Evolutionary conservation across 495 filamentous ascomycete genomes (phyloP).

Genomic region (Aspergillus carlsbadensis): DNA sequence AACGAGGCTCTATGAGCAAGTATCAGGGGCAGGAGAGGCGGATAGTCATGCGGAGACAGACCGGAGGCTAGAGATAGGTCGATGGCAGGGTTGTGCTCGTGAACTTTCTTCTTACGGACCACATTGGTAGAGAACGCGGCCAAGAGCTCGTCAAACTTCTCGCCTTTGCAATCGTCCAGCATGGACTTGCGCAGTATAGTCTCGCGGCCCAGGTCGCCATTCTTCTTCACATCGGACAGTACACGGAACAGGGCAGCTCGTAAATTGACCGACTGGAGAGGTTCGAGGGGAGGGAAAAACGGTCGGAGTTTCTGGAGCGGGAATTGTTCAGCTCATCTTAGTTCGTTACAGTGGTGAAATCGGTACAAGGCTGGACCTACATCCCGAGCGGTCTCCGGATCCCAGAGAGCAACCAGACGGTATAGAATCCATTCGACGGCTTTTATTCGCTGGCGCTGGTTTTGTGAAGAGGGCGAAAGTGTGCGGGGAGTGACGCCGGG

Average conservation of each 20-base stretch:
- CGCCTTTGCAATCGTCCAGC: constrained; percentile 88
- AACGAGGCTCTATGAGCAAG: constrained; percentile 72
- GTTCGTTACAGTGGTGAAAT: constrained; percentile 3
- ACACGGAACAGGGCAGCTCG: constrained; percentile 78
- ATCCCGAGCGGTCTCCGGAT: constrained; percentile 67
- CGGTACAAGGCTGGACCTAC: constrained; percentile 34
- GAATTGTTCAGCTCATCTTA: constrained; percentile 16
- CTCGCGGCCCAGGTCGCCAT: constrained; percentile 75
- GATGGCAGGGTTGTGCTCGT: constrained; percentile 46
- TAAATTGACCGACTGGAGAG: constrained; percentile 84
- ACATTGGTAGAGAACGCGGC: constrained; percentile 77
- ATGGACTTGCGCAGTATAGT: constrained; percentile 80
- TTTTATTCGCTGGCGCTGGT: constrained; percentile 75
- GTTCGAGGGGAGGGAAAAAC: constrained; percentile 84
- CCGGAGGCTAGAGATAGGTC: constrained; percentile 60
- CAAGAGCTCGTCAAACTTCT: constrained; percentile 76
- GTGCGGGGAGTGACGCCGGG: constrained; percentile 63
- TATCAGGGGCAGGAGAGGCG: constrained; percentile 62
- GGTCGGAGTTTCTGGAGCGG: constrained; percentile 72
- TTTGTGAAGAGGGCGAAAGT: constrained; percentile 66
- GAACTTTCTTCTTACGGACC: constrained; percentile 57
- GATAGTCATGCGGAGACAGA: constrained; percentile 58
- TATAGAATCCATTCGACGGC: constrained; percentile 83
- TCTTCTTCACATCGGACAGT: constrained; percentile 81
- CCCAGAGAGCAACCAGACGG: constrained; percentile 78